Evolutionary conservation across 257 asterid species (phyloP).

Genomic region (Capsicum rhomboideum): DNA sequence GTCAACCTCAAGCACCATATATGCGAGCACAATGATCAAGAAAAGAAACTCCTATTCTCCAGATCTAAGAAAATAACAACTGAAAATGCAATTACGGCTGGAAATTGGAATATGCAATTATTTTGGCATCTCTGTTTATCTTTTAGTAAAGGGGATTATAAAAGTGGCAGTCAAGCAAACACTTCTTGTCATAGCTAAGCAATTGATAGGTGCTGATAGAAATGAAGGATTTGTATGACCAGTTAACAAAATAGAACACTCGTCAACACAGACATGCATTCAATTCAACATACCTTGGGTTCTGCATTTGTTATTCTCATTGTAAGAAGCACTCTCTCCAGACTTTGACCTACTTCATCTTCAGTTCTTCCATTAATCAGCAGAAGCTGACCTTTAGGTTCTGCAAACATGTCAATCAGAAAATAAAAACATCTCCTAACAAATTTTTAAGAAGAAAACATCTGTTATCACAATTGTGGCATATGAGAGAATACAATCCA

Average conservation of each 20-base stretch:
- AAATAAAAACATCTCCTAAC: conserved; percentile 2
- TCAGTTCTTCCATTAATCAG: conserved; percentile 83
- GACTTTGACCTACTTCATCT: conserved; percentile 84
- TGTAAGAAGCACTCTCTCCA: conserved; percentile 96
- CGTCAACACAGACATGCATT: neutral
- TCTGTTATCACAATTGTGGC: neutral
- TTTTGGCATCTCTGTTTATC: neutral
- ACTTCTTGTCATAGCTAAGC: neutral
- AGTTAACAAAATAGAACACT: neutral
- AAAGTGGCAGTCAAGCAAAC: neutral
- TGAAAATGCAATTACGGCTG: neutral
- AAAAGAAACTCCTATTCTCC: neutral
- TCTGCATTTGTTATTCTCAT: conserved; percentile 85
- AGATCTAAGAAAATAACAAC: neutral
- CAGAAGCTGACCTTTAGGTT: conserved; percentile 98
- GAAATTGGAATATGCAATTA: neutral
- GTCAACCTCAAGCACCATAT: neutral
- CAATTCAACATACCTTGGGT: conserved; percentile 51
- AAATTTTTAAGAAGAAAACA: conserved; percentile 11
- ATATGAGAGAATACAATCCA: neutral
- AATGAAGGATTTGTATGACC: neutral
- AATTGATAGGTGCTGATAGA: neutral
- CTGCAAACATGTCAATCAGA: conserved; percentile 37
- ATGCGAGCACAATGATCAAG: neutral
- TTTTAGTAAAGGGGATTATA: neutral